phyloP scores from a whole-genome alignment of 2,329 filamentous ascomycete genomes.

The Pseudogymnoascus sp. region DNA sequence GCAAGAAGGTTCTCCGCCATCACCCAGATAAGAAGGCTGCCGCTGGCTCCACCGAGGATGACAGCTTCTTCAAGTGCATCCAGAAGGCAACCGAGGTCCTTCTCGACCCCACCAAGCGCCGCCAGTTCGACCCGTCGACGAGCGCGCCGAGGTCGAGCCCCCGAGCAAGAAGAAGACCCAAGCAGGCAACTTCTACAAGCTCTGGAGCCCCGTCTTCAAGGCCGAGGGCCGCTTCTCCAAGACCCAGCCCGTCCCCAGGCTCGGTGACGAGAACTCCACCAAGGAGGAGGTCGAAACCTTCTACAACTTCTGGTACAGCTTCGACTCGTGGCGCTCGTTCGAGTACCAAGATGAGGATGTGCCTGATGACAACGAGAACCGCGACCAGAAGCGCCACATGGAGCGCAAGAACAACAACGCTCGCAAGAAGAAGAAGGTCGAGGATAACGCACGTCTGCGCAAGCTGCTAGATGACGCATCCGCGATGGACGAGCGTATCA shows the following conservation, averaged over 20 bases:
- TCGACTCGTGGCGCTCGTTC: constrained; percentile 95
- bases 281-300: constrained; percentile 90
- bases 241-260: constrained; percentile 75
- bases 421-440: constrained; percentile 98
- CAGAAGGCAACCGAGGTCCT: constrained; percentile 96
- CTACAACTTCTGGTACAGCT: constrained; percentile 99
- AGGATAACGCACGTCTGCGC: constrained; percentile 87
- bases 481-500: constrained; percentile 86
- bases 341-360: constrained; percentile 99
- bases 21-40: constrained; percentile 99
- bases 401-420: constrained; percentile 98
- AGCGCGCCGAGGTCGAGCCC: constrained; percentile 84
- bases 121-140: constrained; percentile 94
- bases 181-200: constrained; percentile 90
- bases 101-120: constrained; percentile 81
- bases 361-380: constrained; percentile 96
- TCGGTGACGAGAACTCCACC: constrained; percentile 76
- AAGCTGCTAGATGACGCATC: constrained; percentile 84
- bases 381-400: constrained; percentile 96
- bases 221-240: constrained; percentile 91
- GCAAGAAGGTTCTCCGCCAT: constrained; percentile 98
- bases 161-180: constrained; percentile 84
- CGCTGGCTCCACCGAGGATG: constrained; percentile 77
- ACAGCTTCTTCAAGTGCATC: constrained; percentile 99
- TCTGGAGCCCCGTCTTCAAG: constrained; percentile 87